Percentiles rank a stretch among this genome's conserved stretches.
These are phyloP conservation scores for Neonothopanus nambi DNA, from an alignment of 1,284 basidiomycete species.

Conservation along the genomic window DNA sequence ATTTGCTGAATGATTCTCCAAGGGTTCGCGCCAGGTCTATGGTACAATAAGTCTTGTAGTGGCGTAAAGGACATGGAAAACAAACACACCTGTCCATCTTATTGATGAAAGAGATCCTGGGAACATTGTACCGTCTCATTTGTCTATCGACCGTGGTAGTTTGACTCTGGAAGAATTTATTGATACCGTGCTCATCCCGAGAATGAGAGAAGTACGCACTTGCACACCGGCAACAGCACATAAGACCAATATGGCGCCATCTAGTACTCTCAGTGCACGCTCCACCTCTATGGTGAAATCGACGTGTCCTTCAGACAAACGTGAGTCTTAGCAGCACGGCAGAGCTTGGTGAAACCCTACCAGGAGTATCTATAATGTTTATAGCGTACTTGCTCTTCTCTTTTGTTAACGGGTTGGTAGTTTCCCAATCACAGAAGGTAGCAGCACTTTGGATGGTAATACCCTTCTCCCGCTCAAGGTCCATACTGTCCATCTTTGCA, in stretches of 20 bases:
- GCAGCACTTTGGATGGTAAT: slow-evolving; percentile 99
- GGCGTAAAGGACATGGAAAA: neutral
- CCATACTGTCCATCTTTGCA: slow-evolving; percentile 99
- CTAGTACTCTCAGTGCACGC: slow-evolving; percentile 92
- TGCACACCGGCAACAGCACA: slow-evolving; percentile 98
- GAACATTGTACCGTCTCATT: slow-evolving; percentile 96
- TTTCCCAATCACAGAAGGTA: slow-evolving; percentile 96
- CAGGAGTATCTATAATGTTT: slow-evolving; percentile 99
- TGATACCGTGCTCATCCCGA: neutral
- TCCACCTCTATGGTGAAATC: slow-evolving; percentile 99
- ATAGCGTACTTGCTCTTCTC: slow-evolving; percentile 86
- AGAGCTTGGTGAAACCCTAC: slow-evolving; percentile 36
- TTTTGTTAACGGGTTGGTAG: slow-evolving; percentile 63
- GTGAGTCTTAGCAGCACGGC: neutral
- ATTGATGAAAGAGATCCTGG: slow-evolving; percentile 96
- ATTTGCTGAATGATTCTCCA: slow-evolving; percentile 95
- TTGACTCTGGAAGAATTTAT: slow-evolving; percentile 69
- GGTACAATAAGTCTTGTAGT: neutral
- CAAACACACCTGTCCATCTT: slow-evolving; percentile 92
- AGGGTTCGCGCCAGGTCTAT: slow-evolving; percentile 93
- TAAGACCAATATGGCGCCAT: slow-evolving; percentile 95
- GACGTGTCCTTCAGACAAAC: slow-evolving; percentile 74
- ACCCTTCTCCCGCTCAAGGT: slow-evolving; percentile 97
- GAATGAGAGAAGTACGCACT: slow-evolving; percentile 40
- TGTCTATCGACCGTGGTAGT: slow-evolving; percentile 99